Percentiles rank a stretch among this genome's conserved stretches.
phyloP scores from a whole-genome alignment of 257 asterid genomes.

The Nicotiana paniculata region DNA sequence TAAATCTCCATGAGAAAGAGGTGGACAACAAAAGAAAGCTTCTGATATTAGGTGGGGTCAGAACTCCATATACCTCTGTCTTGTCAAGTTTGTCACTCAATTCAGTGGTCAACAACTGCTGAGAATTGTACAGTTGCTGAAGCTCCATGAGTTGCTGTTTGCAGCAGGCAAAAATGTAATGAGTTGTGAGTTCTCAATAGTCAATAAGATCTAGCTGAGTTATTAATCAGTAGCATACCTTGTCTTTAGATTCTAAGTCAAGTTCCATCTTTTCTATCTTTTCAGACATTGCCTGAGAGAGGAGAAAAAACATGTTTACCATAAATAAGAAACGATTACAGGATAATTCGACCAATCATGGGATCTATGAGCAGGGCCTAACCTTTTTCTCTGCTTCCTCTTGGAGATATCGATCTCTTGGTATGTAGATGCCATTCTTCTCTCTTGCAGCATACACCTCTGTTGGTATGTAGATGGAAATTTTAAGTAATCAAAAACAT shows the following conservation, averaged over 20 bases:
- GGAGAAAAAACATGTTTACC: constrained; percentile 2
- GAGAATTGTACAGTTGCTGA: constrained; percentile 73
- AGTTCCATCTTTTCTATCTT: constrained; percentile 95
- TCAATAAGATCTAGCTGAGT: neutral
- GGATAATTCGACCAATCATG: constrained; percentile 6
- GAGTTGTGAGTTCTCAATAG: neutral
- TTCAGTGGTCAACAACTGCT: constrained; percentile 69
- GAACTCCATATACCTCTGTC: constrained; percentile 46
- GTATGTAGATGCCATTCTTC: constrained; percentile 96
- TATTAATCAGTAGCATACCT: constrained; percentile 41
- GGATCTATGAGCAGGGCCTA: constrained; percentile 4
- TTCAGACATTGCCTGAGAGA: constrained; percentile 83
- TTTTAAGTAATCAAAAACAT: constrained; percentile 1
- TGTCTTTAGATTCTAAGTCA: constrained; percentile 81
- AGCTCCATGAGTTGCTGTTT: constrained; percentile 81
- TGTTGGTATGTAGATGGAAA: constrained; percentile 22
- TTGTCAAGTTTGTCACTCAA: constrained; percentile 75
- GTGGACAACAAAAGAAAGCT: neutral
- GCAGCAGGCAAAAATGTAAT: constrained; percentile 11
- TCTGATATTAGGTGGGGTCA: neutral
- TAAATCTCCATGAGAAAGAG: constrained; percentile 22
- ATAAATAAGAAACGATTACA: constrained; percentile 4
- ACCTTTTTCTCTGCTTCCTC: constrained; percentile 99
- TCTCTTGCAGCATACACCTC: constrained; percentile 99
- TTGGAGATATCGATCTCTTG: constrained; percentile 91